Evolutionary conservation across 169 alveolate genomes (phyloP).

Genomic region (Plasmodium vivax): DNA sequence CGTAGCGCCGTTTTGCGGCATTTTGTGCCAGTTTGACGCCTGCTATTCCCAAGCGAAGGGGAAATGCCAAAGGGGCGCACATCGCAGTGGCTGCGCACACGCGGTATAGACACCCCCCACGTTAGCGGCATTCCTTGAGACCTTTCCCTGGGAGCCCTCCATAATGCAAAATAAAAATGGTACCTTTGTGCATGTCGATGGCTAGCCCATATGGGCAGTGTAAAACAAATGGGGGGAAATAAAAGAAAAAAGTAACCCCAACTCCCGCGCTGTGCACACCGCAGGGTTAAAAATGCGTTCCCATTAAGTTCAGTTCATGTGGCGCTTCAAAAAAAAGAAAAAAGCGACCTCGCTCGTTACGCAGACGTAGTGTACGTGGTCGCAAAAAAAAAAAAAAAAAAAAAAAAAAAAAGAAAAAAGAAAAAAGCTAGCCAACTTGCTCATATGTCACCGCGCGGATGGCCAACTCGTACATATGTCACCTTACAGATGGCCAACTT

Average conservation of each 20-base stretch:
- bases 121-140: not conserved
- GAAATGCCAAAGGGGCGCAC: not conserved
- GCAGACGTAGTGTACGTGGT: not conserved
- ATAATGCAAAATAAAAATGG: too few relatives aligned
- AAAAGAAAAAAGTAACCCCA: not conserved
- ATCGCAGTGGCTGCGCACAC: not conserved
- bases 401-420: not conserved
- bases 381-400: conserved; percentile 18
- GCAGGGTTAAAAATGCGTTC: not conserved
- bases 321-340: not conserved
- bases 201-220: not conserved
- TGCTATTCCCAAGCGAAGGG: not conserved
- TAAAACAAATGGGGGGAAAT: not conserved
- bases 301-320: not conserved
- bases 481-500: not conserved
- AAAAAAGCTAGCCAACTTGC: not conserved
- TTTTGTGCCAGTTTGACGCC: too few relatives aligned
- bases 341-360: not conserved
- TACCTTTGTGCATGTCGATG: not conserved
- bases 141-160: not conserved
- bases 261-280: not conserved
- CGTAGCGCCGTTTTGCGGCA: not conserved
- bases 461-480: not conserved
- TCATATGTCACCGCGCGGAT: not conserved
- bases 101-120: not conserved